Base-by-base conservation (phyloP, 1,284 basidiomycete species). In the Puccinia brachypodii region DNA sequence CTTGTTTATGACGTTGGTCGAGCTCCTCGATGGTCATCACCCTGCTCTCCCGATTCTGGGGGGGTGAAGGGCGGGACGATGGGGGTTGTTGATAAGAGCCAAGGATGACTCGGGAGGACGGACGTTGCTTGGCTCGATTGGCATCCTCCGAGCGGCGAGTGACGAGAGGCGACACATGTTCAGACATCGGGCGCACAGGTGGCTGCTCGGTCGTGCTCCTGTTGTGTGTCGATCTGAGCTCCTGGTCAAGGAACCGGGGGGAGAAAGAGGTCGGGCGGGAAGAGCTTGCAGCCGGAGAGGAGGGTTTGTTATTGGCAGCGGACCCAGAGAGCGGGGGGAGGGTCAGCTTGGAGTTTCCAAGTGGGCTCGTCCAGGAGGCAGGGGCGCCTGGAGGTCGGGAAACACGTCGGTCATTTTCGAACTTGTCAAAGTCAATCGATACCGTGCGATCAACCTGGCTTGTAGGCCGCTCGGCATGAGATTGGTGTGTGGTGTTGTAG, bases 21-120 rank as follows among this genome's bases (percentile, higher is more conserved):
- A 80, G 68, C 56, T 80, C 77, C 56, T 72, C 77, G 22, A 80
- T 72, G 7, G 77, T 80, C 77, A 80, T 71, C 31, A 80, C 68
- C 31, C 22, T 58, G 16, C 77, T 80, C 47, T 69, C 62, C 28
- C 76, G 33, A 3, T 60, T 50, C 44, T 9, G 16, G 6, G 33
- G 44, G 36, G 28, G 22, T 1, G 22, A 13, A 42, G 44, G 14
- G 28, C 33, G 64, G 13, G 36, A n/a, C 13, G 62, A 11, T 33
- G 64, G 31, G 22, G 19, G 44, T 7, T 62, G 14, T 11, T 40
- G 42, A 19, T 78, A 64, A 33, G 62, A 47, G 66, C 36, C 64
- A 2, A 68, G 13, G 62, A 78, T 69, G 44, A 78, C 22, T 1
- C 69, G 44, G 44, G 69, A 72, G 2, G 69, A 3, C 2, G 44